These are phyloP conservation scores for Astraeus odoratus DNA, from an alignment of 768 basidiomycete species.

Conservation along the genomic window DNA sequence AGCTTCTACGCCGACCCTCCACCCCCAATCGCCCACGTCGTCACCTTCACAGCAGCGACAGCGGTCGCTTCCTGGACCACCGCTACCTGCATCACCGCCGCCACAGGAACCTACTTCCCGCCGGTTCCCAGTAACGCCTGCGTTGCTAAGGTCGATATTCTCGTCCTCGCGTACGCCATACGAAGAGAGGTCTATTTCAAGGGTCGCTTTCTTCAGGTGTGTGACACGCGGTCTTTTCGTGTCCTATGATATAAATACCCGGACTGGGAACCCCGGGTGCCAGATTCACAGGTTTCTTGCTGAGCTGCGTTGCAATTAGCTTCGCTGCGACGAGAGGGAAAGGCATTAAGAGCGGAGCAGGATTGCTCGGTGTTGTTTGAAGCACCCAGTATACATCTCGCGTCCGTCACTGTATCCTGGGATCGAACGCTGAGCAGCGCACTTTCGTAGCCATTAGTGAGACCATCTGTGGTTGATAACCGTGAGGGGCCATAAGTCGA, in stretches of 20 bases:
- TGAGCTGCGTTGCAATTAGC: constrained; percentile 78
- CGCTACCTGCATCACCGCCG: constrained; percentile 26
- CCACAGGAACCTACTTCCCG: constrained; percentile 42
- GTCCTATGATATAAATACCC: background rate
- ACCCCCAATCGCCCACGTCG: constrained; percentile 32
- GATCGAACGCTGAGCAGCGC: no score
- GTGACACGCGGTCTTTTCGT: constrained; percentile 4
- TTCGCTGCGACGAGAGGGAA: constrained; percentile 65
- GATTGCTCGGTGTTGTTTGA: constrained; percentile 60
- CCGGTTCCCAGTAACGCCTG: constrained; percentile 78
- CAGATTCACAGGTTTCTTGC: constrained; percentile 76
- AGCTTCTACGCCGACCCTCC: constrained; percentile 37
- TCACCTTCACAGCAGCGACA: constrained; percentile 10
- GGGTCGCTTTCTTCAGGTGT: constrained; percentile 82
- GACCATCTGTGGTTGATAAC: no score
- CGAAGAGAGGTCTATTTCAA: constrained; percentile 79
- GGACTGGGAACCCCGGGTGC: background rate
- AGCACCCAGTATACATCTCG: no score
- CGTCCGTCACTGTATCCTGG: no score
- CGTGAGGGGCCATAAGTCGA: no score
- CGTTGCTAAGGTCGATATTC: constrained; percentile 77
- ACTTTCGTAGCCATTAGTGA: no score
- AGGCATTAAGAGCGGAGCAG: constrained; percentile 59
- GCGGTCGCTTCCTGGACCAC: constrained; percentile 31
- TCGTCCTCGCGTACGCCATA: constrained; percentile 75